A percentile compares a stretch with the other conserved stretches of the same genome.
These are phyloP conservation scores for Mortierella alpina DNA, from an alignment of 192 early-diverging fungal genomes.

Conservation along the genomic window DNA sequence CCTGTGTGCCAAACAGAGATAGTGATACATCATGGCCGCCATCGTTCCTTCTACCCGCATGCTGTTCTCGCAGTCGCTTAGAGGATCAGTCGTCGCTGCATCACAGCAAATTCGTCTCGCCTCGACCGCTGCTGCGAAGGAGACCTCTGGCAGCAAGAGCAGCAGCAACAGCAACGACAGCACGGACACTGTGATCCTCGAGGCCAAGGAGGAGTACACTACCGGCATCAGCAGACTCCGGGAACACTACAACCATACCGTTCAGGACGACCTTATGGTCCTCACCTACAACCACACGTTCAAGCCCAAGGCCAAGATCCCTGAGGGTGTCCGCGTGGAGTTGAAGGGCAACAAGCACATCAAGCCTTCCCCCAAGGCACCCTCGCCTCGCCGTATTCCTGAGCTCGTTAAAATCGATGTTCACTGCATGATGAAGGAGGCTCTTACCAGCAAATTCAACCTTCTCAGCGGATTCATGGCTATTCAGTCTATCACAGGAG, in stretches of 20 bases:
- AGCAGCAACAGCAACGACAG: constrained; percentile 4
- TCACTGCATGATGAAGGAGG: constrained; percentile 89
- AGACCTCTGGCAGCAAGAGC: constrained; percentile 1
- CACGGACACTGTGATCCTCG: constrained; percentile 13
- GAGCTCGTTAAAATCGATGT: constrained; percentile 79
- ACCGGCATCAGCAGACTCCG: constrained; percentile 53
- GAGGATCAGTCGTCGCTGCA: constrained; percentile 3
- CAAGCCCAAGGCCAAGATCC: constrained; percentile 48
- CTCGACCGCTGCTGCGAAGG: constrained; percentile 23
- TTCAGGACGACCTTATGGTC: constrained; percentile 67
- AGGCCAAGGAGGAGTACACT: constrained; percentile 21
- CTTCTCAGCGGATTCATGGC: constrained; percentile 93
- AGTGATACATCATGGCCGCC: constrained; percentile 7
- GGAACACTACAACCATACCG: constrained; percentile 60
- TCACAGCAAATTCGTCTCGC: constrained; percentile 33
- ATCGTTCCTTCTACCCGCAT: constrained; percentile 7
- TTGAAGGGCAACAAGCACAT: constrained; percentile 58
- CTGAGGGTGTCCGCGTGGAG: constrained; percentile 45
- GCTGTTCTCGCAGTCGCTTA: constrained; percentile 5
- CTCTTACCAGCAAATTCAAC: constrained; percentile 88
- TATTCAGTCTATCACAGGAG: constrained; percentile 88
- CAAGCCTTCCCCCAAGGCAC: constrained; percentile 69
- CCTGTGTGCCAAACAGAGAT: too few relatives aligned
- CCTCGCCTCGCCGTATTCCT: constrained; percentile 72
- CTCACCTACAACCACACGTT: constrained; percentile 63